Conservation (phyloP, 306 rosid species). For the Rosa lucieae region DNA sequence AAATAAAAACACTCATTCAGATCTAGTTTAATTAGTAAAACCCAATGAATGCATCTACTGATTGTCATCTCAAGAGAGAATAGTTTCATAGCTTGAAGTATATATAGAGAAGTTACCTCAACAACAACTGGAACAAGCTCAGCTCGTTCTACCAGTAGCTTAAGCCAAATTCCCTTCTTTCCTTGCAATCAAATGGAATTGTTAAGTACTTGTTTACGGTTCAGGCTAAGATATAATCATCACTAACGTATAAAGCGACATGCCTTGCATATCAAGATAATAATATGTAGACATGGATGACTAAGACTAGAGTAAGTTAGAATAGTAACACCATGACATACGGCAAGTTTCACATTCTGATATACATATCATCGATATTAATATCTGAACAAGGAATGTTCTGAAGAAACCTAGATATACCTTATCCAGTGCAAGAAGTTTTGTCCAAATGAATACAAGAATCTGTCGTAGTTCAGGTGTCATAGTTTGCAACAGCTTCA, state of each 20-base stretch:
- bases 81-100: too few species aligned
- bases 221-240: too few species aligned
- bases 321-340: background rate
- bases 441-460: conserved; percentile 98
- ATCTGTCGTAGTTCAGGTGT: conserved; percentile 92
- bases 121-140: too few species aligned
- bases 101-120: too few species aligned
- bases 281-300: background rate
- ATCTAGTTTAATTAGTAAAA: too few species aligned
- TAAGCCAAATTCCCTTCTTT: too few species aligned
- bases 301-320: background rate
- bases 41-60: too few species aligned
- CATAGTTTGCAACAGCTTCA: conserved; percentile 91
- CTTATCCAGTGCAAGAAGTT: conserved; percentile 98
- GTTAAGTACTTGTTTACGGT: too few species aligned
- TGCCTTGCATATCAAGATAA: background rate
- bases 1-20: too few species aligned
- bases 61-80: too few species aligned
- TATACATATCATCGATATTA: background rate
- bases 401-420: conserved; percentile 38
- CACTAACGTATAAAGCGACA: background rate
- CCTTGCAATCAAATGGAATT: too few species aligned
- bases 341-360: background rate
- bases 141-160: too few species aligned
- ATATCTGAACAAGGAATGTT: conserved; percentile 1